Evolutionary conservation across 2,329 filamentous ascomycete species (phyloP).

Genomic region (Cladosporium sp.): DNA sequence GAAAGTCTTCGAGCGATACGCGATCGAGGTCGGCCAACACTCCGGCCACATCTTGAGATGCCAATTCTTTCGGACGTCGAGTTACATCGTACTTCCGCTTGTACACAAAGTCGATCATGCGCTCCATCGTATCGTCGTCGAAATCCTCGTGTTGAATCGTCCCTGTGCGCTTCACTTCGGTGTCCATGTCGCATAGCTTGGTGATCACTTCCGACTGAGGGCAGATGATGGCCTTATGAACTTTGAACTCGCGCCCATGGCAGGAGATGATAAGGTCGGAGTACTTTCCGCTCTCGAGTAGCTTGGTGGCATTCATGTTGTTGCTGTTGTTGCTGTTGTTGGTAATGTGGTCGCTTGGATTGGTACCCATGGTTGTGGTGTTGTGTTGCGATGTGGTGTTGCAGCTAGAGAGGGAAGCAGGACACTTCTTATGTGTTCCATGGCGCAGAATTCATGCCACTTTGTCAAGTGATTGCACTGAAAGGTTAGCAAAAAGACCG

Average conservation of each 20-base stretch:
- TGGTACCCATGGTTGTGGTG: background rate
- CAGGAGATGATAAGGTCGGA: constrained; percentile 18
- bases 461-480: too few species aligned
- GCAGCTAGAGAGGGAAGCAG: background rate
- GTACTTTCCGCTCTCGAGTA: background rate
- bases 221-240: constrained; percentile 19
- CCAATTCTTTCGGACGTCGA: background rate
- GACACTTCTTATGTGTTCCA: too few species aligned
- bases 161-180: constrained; percentile 6
- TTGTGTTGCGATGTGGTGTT: background rate
- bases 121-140: constrained; percentile 15
- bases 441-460: too few species aligned
- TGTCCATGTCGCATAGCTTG: constrained; percentile 2
- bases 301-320: background rate
- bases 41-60: too few species aligned
- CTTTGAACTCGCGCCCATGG: constrained; percentile 13
- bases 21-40: too few species aligned
- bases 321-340: background rate
- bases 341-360: too few species aligned
- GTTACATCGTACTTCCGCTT: constrained; percentile 2
- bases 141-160: constrained; percentile 16
- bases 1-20: background rate
- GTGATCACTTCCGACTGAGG: constrained; percentile 14
- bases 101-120: constrained; percentile 17
- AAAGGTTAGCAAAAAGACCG: too few species aligned